Conservation (phyloP, 2,329 filamentous ascomycete species). For the Arthroderma sp. region DNA sequence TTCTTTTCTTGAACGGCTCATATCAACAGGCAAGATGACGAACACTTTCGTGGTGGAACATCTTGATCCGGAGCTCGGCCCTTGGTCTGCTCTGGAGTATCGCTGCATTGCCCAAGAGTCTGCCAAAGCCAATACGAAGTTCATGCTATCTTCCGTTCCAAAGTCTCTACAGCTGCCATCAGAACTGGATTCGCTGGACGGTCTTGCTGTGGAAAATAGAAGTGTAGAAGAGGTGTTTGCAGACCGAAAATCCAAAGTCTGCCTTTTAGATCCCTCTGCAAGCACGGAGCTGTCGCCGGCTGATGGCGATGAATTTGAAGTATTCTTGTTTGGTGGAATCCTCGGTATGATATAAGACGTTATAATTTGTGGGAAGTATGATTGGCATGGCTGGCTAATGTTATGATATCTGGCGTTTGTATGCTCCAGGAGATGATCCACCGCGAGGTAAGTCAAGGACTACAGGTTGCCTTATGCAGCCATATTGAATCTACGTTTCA, state of each 20-base stretch:
- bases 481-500: too few species aligned
- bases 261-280: slow-evolving; percentile 78
- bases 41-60: slow-evolving; percentile 85
- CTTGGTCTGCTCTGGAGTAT: slow-evolving; percentile 93
- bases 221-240: slow-evolving; percentile 75
- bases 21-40: neutral
- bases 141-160: slow-evolving; percentile 74
- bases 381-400: too few species aligned
- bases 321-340: slow-evolving; percentile 92
- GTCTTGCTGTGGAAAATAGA: slow-evolving; percentile 57
- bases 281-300: slow-evolving; percentile 67
- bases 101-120: slow-evolving; percentile 74
- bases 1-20: neutral
- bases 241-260: slow-evolving; percentile 60
- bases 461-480: too few species aligned
- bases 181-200: slow-evolving; percentile 47
- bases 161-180: slow-evolving; percentile 46
- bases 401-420: neutral
- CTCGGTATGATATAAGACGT: slow-evolving; percentile 47
- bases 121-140: slow-evolving; percentile 49
- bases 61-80: slow-evolving; percentile 83
- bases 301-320: slow-evolving; percentile 71
- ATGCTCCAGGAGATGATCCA: slow-evolving; percentile 68
- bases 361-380: too few species aligned
- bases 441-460: slow-evolving; percentile 56